Percentiles rank a stretch among this genome's conserved stretches.
These are phyloP conservation scores for Kodamaea fungicola DNA, from an alignment of 1,139 yeast genomes.

Conservation along the genomic window DNA sequence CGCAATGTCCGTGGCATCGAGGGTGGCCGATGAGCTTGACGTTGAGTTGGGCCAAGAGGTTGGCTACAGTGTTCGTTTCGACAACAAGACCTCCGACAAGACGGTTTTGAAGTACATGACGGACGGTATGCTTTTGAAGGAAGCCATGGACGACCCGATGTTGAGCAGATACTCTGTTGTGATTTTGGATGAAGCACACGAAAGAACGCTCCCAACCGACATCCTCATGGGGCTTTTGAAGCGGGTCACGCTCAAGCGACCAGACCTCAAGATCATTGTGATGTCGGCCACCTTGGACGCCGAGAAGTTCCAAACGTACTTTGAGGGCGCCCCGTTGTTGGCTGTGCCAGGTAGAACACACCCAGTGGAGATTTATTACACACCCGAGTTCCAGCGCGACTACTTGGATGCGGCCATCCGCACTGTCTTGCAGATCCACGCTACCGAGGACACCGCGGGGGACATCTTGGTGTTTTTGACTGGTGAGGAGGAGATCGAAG, in stretches of 20 bases:
- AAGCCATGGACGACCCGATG: constrained; percentile 95
- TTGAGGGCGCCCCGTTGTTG: constrained; percentile 85
- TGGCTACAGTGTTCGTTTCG: constrained; percentile 91
- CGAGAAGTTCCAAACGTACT: constrained; percentile 87
- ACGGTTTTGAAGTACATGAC: constrained; percentile 95
- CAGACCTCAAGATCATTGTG: constrained; percentile 85
- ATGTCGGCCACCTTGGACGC: constrained; percentile 99
- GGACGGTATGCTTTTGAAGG: constrained; percentile 96
- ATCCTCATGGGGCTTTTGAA: constrained; percentile 93
- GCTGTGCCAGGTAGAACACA: constrained; percentile 98
- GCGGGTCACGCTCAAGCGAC: constrained; percentile 73
- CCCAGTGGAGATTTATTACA: constrained; percentile 94
- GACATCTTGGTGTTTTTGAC: constrained; percentile 86
- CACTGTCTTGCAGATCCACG: constrained; percentile 93
- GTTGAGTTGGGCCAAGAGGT: constrained; percentile 88
- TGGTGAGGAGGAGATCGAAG: constrained; percentile 98
- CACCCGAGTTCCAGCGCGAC: constrained; percentile 94
- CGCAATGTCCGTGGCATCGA: constrained; percentile 94
- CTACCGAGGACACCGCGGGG: constrained; percentile 84
- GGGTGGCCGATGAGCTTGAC: constrained; percentile 97
- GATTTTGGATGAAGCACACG: constrained; percentile 97
- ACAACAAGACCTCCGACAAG: constrained; percentile 74
- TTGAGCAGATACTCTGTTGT: constrained; percentile 80
- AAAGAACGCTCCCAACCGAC: constrained; percentile 94
- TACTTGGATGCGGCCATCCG: constrained; percentile 92